These are phyloP conservation scores for Tolypocladium nubicola DNA, from an alignment of 2,329 filamentous ascomycete genomes.

Conservation along the genomic window DNA sequence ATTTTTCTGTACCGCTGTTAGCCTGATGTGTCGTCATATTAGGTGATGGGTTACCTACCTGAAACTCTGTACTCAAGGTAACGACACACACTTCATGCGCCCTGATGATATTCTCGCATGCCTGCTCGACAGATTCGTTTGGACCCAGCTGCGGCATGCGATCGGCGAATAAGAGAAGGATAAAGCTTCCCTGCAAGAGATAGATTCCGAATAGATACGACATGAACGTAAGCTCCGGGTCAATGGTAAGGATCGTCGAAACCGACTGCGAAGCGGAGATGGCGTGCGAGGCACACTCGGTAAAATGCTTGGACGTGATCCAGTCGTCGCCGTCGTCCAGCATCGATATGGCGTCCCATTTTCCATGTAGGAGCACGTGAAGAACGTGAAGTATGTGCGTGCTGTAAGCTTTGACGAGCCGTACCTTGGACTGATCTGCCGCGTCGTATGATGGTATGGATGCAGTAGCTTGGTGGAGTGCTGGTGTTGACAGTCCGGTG, in stretches of 20 bases:
- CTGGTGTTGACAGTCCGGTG: conserved; percentile 6
- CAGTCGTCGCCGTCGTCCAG: conserved; percentile 37
- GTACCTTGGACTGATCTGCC: conserved; percentile 18
- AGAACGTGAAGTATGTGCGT: conserved; percentile 37
- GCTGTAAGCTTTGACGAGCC: conserved; percentile 34
- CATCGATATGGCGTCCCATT: conserved; percentile 39
- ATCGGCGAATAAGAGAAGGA: conserved; percentile 37
- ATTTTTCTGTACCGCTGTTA: conserved; percentile 28
- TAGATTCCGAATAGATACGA: conserved; percentile 43
- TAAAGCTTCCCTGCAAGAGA: conserved; percentile 38
- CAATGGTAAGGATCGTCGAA: conserved; percentile 32
- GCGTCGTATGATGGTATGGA: conserved; percentile 5
- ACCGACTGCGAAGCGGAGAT: conserved; percentile 35
- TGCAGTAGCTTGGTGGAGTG: not conserved
- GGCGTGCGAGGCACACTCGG: conserved; percentile 33
- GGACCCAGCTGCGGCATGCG: conserved; percentile 35
- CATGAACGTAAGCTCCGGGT: conserved; percentile 40
- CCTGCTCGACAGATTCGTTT: conserved; percentile 33
- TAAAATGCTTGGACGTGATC: conserved; percentile 34
- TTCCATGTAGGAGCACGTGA: conserved; percentile 35
- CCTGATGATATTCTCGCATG: conserved; percentile 37
- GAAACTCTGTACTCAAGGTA: conserved; percentile 37
- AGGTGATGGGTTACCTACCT: conserved; percentile 19
- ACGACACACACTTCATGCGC: conserved; percentile 41
- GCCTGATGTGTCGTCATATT: not conserved